phyloP scores from a whole-genome alignment of 192 early-diverging fungal genomes.

The Podochytrium sp. region DNA sequence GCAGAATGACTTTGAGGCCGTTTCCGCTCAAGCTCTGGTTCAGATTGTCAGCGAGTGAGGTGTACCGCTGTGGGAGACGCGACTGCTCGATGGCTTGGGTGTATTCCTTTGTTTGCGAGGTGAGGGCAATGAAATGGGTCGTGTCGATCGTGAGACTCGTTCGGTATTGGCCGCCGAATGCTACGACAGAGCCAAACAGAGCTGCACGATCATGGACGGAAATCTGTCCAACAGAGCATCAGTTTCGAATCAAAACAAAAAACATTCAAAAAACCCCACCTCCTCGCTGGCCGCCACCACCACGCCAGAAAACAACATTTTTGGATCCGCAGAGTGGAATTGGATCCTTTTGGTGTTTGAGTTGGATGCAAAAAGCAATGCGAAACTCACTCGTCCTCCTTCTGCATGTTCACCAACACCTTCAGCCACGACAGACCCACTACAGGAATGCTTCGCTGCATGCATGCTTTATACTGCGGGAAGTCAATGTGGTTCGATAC shows the following conservation, averaged over 20 bases:
- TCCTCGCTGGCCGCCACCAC: conserved; percentile 42
- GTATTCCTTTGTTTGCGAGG: conserved; percentile 24
- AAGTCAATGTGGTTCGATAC: not conserved
- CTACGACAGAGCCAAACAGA: conserved; percentile 45
- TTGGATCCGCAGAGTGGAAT: conserved; percentile 48
- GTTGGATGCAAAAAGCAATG: not conserved
- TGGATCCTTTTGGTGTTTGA: conserved; percentile 5
- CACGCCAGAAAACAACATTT: conserved; percentile 50
- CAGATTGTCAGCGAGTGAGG: not conserved
- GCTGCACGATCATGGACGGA: conserved; percentile 35
- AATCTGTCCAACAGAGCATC: conserved; percentile 18
- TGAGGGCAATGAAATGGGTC: conserved; percentile 46
- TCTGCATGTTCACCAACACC: not conserved
- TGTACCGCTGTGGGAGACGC: not conserved
- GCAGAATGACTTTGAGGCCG: conserved; percentile 65
- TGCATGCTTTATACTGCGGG: not conserved
- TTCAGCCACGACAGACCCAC: conserved; percentile 8
- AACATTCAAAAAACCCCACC: conserved; percentile 20
- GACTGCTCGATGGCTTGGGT: conserved; percentile 1
- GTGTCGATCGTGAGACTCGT: conserved; percentile 37
- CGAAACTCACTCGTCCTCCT: not conserved
- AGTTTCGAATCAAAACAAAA: not conserved
- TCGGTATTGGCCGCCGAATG: conserved; percentile 50
- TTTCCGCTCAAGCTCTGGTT: conserved; percentile 31
- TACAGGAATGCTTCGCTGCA: not conserved